Evolutionary conservation across 2,329 filamentous ascomycete genomes (phyloP), one percentile per base, ranked within the genome.

Genomic region (Teratosphaeriaceae sp.): DNA sequence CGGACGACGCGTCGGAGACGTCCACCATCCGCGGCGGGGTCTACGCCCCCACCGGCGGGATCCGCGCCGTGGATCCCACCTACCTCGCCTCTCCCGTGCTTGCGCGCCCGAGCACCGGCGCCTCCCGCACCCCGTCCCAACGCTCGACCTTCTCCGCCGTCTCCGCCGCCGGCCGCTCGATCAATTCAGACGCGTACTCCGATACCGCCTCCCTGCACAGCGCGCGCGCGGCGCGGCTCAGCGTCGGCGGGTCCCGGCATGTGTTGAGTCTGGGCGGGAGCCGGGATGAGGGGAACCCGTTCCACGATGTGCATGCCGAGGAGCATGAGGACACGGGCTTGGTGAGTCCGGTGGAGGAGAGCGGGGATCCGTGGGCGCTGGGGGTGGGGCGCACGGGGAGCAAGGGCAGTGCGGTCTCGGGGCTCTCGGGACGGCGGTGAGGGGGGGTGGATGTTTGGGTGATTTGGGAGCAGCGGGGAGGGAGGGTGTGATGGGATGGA

Each of bases 171-270:
- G 13, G 24, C 16, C 15, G 31, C 5, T 13, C 8, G 15, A 19
- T 39, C 6, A 54, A 51, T 5, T 51, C 46, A 15, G 53, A 54
- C 9, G 44, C 48, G 9, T 59, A 59, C 42, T 52, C 48, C 24
- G 56, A 59, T 22, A 54, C 49, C 1, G 56, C 56, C 6, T 51
- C 46, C 11, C 46, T 59, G 9, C 56, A 57, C 38, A 53, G 49
- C 19, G 56, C 54, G 2, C 46, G 37, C 5, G 40, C 43, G 20
- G 48, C 40, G 8, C 36, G 34, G 12, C 15, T 26, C 1, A 41
- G 43, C 34, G 27, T 41, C 12, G 38, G 26, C 4, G 20, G 20
- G 11, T 18, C 18, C 15, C 31, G 20, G 31, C 4, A 18, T 34
- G 18, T 34, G 31, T 18, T 20, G 9, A 19, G 31, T 20, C 15